These are phyloP conservation scores for Colletotrichum tofieldiae DNA, from an alignment of 2,329 filamentous ascomycete genomes.

Conservation along the genomic window DNA sequence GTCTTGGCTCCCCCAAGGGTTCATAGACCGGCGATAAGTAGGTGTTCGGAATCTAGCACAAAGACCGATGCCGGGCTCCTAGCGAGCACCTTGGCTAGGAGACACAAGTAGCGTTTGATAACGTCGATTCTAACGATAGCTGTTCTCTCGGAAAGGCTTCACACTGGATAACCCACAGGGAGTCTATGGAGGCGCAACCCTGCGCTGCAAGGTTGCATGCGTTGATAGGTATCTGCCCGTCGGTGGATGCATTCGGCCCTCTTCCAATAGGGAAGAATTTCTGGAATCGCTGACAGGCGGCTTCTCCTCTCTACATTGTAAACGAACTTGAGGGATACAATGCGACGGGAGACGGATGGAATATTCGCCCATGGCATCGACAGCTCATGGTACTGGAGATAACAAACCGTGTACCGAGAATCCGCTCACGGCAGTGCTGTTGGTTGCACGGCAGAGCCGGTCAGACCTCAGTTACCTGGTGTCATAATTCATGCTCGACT, in stretches of 20 bases:
- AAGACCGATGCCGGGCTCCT: neutral
- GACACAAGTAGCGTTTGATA: neutral
- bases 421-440: neutral
- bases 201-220: neutral
- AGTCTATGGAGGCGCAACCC: neutral
- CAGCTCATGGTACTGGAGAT: neutral
- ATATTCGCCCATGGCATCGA: neutral
- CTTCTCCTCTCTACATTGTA: neutral
- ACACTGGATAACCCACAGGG: neutral
- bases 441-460: neutral
- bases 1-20: neutral
- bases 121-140: neutral
- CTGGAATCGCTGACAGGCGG: neutral
- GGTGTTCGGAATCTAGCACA: neutral
- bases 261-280: neutral
- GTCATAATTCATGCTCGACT: conserved; percentile 7
- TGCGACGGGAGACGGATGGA: neutral
- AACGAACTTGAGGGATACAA: neutral
- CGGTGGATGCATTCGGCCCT: neutral
- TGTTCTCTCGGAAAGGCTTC: neutral
- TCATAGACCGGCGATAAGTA: conserved; percentile 1
- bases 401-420: neutral
- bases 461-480: neutral
- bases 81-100: neutral
- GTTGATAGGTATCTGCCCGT: conserved; percentile 3